Evolutionary conservation across 306 rosid species (phyloP), one percentile per base, ranked within the genome.

Genomic region (Castanea mollissima): DNA sequence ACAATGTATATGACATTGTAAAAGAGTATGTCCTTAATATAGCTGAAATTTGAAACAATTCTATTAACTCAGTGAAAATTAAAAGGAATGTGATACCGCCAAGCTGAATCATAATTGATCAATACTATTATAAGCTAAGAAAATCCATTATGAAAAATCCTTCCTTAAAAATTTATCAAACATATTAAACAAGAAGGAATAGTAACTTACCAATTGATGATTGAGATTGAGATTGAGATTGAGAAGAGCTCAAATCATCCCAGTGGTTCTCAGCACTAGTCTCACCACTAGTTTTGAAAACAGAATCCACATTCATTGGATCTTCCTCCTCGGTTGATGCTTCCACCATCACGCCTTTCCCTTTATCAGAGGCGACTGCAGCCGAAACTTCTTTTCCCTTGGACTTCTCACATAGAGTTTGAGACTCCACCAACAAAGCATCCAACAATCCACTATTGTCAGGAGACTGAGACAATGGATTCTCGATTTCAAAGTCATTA

Each of bases 371-470:
- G n/a, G 57, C 21, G 35, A 55, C 79, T 15, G 21, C 78, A 15
- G 67, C 80, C 2, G 69, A 56, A 51, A 83, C 76, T 10, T 69
- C 79, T 32, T 79, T 76, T 70, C 75, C 80, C 68, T 81, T 87
- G 8, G 77, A 18, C 68, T 81, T 86, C 27, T 68, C 77, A 54
- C 83, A 84, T 57, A 83, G 76, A 18, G 60, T 82, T 67, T 62
- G 78, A 68, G 87, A 87, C 81, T 90, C 89, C 51, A 51, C 44
- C 59, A 90, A 77, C 9, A 92, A n/a, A 62, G 80, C 94, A 65
- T 89, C 92, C 80, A 92, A 81, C 35, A 92, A 76, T 11, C 96
- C 96, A 60, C 85, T 88, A 73, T 89, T 88, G 29, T 74, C 79
- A 41, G 46, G 46, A 2, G 46, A 41, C 5, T 57, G 83, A 4